Conservation (phyloP, 345 rosid genomes). For the Toxicodendron radicans region DNA sequence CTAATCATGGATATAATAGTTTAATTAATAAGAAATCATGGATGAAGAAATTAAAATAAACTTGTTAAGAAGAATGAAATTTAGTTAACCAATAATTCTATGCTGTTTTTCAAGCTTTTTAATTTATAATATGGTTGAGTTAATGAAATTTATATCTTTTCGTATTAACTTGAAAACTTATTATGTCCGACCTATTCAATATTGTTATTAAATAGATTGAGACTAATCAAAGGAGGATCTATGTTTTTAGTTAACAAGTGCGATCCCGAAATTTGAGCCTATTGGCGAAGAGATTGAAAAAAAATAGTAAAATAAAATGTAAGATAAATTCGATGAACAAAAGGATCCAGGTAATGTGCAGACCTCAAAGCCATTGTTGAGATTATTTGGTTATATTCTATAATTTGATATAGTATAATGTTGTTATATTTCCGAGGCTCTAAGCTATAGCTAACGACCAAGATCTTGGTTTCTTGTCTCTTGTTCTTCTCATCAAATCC, state of each 20-base stretch:
- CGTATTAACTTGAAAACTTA: no score
- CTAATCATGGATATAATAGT: no score
- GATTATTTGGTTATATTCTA: neutral
- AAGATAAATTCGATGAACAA: neutral
- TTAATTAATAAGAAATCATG: no score
- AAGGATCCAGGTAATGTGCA: neutral
- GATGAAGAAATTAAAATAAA: no score
- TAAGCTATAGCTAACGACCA: conserved; percentile 20
- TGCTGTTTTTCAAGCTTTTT: no score
- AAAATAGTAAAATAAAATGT: neutral
- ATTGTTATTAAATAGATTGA: no score
- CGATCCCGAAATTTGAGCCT: conserved; percentile 4
- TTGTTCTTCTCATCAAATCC: conserved; percentile 23
- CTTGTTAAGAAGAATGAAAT: no score
- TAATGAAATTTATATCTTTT: no score
- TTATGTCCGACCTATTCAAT: no score
- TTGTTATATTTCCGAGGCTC: conserved; percentile 1
- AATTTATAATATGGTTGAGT: no score
- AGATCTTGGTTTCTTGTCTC: conserved; percentile 20
- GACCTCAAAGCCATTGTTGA: neutral
- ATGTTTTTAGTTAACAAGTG: neutral
- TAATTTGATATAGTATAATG: neutral
- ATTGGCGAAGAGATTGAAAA: neutral
- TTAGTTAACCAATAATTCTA: no score
- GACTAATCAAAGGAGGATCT: no score